Base-by-base conservation (phyloP, 2,329 filamentous ascomycete species). In the Fusarium tupiense region DNA sequence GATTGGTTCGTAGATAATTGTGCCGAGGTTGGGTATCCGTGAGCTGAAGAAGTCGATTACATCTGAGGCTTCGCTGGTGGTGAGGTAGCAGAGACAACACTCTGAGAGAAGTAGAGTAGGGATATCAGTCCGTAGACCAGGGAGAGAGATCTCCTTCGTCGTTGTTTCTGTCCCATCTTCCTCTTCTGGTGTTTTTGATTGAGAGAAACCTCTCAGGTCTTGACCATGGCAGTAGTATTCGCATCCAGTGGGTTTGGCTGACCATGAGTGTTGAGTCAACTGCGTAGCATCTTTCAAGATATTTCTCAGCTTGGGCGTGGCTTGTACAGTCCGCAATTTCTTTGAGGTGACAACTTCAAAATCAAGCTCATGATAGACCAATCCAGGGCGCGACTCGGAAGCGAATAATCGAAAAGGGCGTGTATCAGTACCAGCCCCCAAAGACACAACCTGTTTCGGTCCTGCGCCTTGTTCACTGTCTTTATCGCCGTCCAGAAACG, bases 401-500 rank as follows among this genome's bases (percentile, higher is more conserved):
- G 89, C 83, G 67, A 93, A 88, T 2, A 98, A 84, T 26, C 94
- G 91, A 79, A 98, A 95, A 68, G 91, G 92, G 22, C 96, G 90
- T 12, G 96, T 98, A 81, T 99, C 96, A 17, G 95, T 98, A 31
- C 96, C 96, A 22, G 96, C 96, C 37, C 96, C 96, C 2, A 99
- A 88, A 0, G 95, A 98, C 69, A 99, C 88, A 68, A 99, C 94
- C 81, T 99, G 96, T 71, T 90, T 90, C 50, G 83, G 70, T 6
- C 77, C 61, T 33, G 67, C 31, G 26, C 69, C 35, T n/a, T 76
- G 74, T 40, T 77, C 73, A 5, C 74, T 73, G 8, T 76, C 69
- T 29, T 80, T 77, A 43, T 79, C 76, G 17, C 80, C 77, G 8
- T 84, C 81, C 19, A 98, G 85, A 78, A 98, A 98, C 13, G 85